A percentile compares a stretch with the other conserved stretches of the same genome.
phyloP scores from a whole-genome alignment of 2,329 filamentous ascomycete genomes.

The Zymoseptoria crescenta region DNA sequence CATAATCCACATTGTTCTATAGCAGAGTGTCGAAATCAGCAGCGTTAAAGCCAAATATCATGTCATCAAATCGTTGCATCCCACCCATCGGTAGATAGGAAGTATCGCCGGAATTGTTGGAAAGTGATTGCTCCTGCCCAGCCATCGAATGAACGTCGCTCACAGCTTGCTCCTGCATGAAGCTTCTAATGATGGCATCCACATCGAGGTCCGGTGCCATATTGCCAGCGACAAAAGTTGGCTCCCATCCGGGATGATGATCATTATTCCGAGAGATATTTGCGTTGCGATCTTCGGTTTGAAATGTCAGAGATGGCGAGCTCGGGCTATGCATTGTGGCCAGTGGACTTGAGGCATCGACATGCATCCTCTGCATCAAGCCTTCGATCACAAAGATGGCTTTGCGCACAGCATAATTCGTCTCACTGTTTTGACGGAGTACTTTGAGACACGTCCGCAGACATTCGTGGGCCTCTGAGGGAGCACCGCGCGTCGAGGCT shows the following conservation, averaged over 20 bases:
- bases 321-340: neutral
- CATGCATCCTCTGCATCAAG: slow-evolving; percentile 40
- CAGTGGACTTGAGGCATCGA: slow-evolving; percentile 16
- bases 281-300: neutral
- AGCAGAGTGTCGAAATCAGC: slow-evolving; percentile 16
- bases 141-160: neutral
- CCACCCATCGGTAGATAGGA: neutral
- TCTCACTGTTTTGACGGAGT: slow-evolving; percentile 44
- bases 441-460: slow-evolving; percentile 41
- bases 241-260: slow-evolving; percentile 4
- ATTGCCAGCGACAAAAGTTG: slow-evolving; percentile 16
- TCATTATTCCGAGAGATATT: neutral
- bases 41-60: slow-evolving; percentile 31
- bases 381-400: slow-evolving; percentile 40
- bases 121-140: neutral
- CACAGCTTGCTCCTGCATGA: slow-evolving; percentile 28
- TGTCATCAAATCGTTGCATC: slow-evolving; percentile 21
- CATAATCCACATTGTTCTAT: neutral
- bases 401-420: slow-evolving; percentile 43
- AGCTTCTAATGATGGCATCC: slow-evolving; percentile 38
- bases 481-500: slow-evolving; percentile 38
- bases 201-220: slow-evolving; percentile 33
- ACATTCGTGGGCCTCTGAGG: slow-evolving; percentile 34
- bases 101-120: neutral
- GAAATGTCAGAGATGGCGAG: neutral